These are phyloP conservation scores for Mycena sanguinolenta DNA, from an alignment of 768 basidiomycete species.

Conservation along the genomic window DNA sequence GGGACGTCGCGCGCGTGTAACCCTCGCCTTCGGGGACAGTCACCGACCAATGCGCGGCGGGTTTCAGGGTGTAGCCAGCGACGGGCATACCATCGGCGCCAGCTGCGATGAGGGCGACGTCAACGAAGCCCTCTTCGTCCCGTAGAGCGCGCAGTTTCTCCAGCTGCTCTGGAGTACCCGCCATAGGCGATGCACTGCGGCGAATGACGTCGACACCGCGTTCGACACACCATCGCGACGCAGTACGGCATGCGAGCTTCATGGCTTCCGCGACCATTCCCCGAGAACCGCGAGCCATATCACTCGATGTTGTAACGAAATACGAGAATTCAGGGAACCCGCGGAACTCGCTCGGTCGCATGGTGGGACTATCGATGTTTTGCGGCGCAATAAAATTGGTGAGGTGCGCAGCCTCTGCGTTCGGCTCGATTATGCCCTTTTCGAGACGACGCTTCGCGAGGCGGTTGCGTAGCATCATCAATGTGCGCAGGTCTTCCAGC, in stretches of 20 bases:
- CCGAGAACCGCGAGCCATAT: slow-evolving; percentile 58
- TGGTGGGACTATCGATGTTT: slow-evolving; percentile 46
- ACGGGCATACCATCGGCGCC: slow-evolving; percentile 49
- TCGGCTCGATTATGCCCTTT: slow-evolving; percentile 41
- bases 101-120: slow-evolving; percentile 48
- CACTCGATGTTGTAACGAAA: slow-evolving; percentile 46
- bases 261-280: slow-evolving; percentile 82
- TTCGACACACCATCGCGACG: slow-evolving; percentile 78
- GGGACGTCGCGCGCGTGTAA: slow-evolving; percentile 88
- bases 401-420: slow-evolving; percentile 45
- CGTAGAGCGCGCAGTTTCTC: slow-evolving; percentile 65
- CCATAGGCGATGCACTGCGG: slow-evolving; percentile 56
- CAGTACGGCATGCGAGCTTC: slow-evolving; percentile 82
- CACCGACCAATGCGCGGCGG: slow-evolving; percentile 75
- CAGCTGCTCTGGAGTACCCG: slow-evolving; percentile 49
- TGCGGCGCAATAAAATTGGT: slow-evolving; percentile 44
- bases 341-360: slow-evolving; percentile 50
- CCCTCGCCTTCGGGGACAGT: slow-evolving; percentile 82
- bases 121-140: slow-evolving; percentile 58
- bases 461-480: slow-evolving; percentile 6
- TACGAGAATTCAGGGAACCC: slow-evolving; percentile 70
- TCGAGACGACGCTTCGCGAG: slow-evolving; percentile 28
- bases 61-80: slow-evolving; percentile 63
- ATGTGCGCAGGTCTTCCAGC: slow-evolving; percentile 17
- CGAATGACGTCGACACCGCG: slow-evolving; percentile 74